Base-by-base conservation (phyloP, 2,329 filamentous ascomycete species). In the Lithohypha guttulata region DNA sequence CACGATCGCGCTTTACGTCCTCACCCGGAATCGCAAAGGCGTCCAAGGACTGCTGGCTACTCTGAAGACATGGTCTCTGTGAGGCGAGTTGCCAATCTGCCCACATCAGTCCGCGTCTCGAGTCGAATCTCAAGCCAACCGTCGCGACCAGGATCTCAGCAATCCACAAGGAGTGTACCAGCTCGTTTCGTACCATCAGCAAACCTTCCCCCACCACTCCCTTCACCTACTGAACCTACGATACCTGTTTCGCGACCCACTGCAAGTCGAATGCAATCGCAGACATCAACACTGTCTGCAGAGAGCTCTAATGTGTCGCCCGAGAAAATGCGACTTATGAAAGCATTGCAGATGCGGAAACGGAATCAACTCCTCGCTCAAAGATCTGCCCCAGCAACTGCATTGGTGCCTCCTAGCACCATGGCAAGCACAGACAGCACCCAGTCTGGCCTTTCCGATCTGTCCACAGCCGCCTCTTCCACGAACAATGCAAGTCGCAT, bases 261-360 rank as follows among this genome's bases (percentile, higher is more conserved):
- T 9, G 45, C 47, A 36, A 47, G 31, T 39, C 40, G 43, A 22
- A 39, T 40, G 10, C 23, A 43, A 6, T 42, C 45, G 13, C 35
- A 41, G 31, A 29, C 45, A 17, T 41, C 42, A 15, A 49, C 50
- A 3, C 39, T 43, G 17, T 45, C 40, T 21, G 41, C 39, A 4
- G 48, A 51, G 33, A 35, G 54, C 53, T 66, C 59, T 52, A 68
- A 58, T 8, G 63, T 66, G n/a, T 85, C 84, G 1, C 84, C 84
- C 1, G 91, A 98, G 59, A 96, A 93, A 64, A 77, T 84, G 44
- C 74, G 91, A 39, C 67, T 98, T 46, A 87, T 94, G 84, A 95
- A 93, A 64, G 91, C 91, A 6, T 72, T 95, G 63, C 83, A 95
- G 59, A 62, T 95, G 50, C 75, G 89, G 37, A 91, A 93, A 60